phyloP scores from a whole-genome alignment of 371 early-diverging fungal species.

The Mortierella sp. region DNA sequence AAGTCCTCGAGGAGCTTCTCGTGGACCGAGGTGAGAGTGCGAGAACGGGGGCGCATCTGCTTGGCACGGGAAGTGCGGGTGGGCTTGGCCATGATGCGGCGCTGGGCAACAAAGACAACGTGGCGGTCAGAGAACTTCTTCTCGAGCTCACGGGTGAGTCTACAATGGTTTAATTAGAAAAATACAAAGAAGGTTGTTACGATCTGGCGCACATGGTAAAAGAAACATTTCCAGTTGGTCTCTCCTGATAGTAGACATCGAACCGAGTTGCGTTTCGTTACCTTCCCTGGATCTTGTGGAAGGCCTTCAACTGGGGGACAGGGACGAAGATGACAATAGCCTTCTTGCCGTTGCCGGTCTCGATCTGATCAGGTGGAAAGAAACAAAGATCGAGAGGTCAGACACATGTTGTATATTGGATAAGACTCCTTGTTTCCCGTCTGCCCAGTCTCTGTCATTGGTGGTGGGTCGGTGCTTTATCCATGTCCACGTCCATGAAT shows the following conservation, averaged over 20 bases:
- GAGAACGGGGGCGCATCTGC: slow-evolving; percentile 95
- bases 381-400: slow-evolving; percentile 4
- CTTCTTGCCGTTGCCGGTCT: slow-evolving; percentile 94
- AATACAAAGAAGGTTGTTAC: not conserved
- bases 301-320: slow-evolving; percentile 91
- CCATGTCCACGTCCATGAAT: not conserved
- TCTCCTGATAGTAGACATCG: not conserved
- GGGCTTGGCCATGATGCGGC: slow-evolving; percentile 95
- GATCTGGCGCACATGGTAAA: not conserved
- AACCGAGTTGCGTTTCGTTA: slow-evolving; percentile 19
- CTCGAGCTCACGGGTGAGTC: slow-evolving; percentile 97
- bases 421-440: not conserved
- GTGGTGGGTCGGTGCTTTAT: not conserved
- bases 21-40: slow-evolving; percentile 97
- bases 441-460: not conserved
- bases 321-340: slow-evolving; percentile 98
- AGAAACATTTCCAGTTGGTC: not conserved
- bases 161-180: not conserved
- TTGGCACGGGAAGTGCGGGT: slow-evolving; percentile 87
- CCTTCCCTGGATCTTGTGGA: slow-evolving; percentile 95
- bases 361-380: slow-evolving; percentile 70
- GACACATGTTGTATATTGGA: not conserved
- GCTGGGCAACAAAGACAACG: slow-evolving; percentile 95
- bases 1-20: slow-evolving; percentile 96
- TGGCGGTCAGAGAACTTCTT: slow-evolving; percentile 99